Base-by-base conservation (phyloP, 2,329 filamentous ascomycete genomes). In the Penicillium sp. region DNA sequence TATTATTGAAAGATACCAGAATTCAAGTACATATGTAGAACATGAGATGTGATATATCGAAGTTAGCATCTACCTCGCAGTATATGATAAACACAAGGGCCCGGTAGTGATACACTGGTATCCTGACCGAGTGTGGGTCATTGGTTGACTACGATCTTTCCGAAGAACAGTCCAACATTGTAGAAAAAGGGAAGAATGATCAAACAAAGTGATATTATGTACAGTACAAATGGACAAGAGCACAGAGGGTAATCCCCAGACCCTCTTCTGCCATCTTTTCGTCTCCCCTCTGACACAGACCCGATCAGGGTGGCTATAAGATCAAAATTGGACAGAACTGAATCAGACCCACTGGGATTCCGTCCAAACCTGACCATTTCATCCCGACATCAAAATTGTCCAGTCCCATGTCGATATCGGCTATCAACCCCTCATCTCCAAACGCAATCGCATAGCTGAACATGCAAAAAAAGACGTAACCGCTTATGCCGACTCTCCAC, bases 1-100 rank as follows among this genome's bases (percentile, higher is more conserved):
- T 74, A 76, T 55, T 76, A 72, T 59, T 74, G 60, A 69, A 56
- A 8, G 43, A 57, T 53, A 24, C 9, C 22, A 22, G 22, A 22
- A 40, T 8, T 5, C 24, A 32, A 20, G 11, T 35, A 26, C 7
- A 13, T 48, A 32, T 11, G 10, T 39, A 53, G 24, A 31, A 2
- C 7, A 35, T 26, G 5, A 5, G 11, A 16, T 13, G n/a, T n/a
- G 18, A 16, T 13, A 32, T 20, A 22, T 29, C 3, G 2, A 24
- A 18, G 26, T 14, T 3, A 44, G 9, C 26, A 14, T 26, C 18
- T 10, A 51, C 6, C 14, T 16, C 4, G 16, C 13, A 2, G 9
- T 6, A 8, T 7, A 16, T 6, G 4, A 18, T 11, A 38, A 9
- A 26, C 34, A 26, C 14, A 22, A 29, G 4, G 13, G 22, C 26